Evolutionary conservation across 257 asterid species (phyloP).

Genomic region (Penstemon barbatus): DNA sequence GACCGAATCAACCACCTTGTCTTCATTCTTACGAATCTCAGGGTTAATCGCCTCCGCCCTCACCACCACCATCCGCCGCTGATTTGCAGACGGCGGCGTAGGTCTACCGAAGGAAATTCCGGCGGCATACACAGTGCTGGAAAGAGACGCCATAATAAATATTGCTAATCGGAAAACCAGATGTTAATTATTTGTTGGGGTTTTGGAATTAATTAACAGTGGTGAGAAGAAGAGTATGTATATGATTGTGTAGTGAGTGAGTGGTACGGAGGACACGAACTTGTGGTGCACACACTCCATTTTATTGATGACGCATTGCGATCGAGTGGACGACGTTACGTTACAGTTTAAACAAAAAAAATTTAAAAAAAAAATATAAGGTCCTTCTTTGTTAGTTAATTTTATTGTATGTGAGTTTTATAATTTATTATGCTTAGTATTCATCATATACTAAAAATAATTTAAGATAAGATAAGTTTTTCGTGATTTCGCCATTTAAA

Average conservation of each 20-base stretch:
- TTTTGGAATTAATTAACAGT: background rate
- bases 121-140: slow-evolving; percentile 30
- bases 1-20: slow-evolving; percentile 86
- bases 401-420: too few species aligned
- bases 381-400: too few species aligned
- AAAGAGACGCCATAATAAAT: slow-evolving; percentile 34
- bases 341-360: too few species aligned
- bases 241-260: background rate
- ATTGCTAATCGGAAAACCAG: too few species aligned
- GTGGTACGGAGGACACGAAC: background rate
- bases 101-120: slow-evolving; percentile 34
- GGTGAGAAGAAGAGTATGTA: background rate
- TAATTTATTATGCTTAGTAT: too few species aligned
- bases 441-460: too few species aligned
- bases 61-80: slow-evolving; percentile 68
- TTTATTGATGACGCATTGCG: too few species aligned
- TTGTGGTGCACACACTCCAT: background rate
- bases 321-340: background rate
- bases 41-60: slow-evolving; percentile 80
- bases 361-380: too few species aligned
- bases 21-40: slow-evolving; percentile 75
- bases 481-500: too few species aligned
- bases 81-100: slow-evolving; percentile 27
- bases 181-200: too few species aligned
- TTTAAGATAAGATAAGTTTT: too few species aligned